Evolutionary conservation across 75 land plant genomes (phyloP), one percentile per base, ranked within the genome.

Genomic region (Larix kaempferi): DNA sequence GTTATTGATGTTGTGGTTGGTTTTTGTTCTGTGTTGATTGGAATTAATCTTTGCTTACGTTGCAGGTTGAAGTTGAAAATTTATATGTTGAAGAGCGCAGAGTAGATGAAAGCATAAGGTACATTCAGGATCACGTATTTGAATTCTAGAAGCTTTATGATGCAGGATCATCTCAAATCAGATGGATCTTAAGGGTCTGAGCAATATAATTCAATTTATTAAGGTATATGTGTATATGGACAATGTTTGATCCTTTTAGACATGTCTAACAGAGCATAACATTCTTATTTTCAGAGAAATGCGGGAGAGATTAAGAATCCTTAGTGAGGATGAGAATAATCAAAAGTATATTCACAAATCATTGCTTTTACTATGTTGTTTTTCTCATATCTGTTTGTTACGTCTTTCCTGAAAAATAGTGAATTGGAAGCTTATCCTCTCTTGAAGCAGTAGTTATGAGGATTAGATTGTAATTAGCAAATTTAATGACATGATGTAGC

Each of bases 251-350:
- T 57, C 16, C 74, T 26, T 17, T 15, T 25, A 33, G 37, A 26
- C 8, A 21, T 44, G 23, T 17, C 56, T 74, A 44, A 56, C 58
- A 44, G 3, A 4, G 23, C 76, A 75, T n/a, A 44, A 17, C 56
- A 37, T 57, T 76, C 59, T 82, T 59, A 35, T 49, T 77, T 80
- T 76, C 96, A 96, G 99, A 74, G 91, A 89, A 64, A 90, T 92
- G 91, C 88, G 89, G 77, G 97, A 94, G 69, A 84, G 78, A 80
- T 74, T 96, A 75, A 84, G 93, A 67, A 85, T 82, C 16, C 74
- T 96, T 1, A 90, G 91, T 80, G 97, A 94, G 81, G 91, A 91
- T 80, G 99, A 91, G 66, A 84, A 89, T 64, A 91, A 92, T 80
- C 87, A 91, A 75, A 93, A 88, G 99, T 94, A 90, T 73, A 27